Base-by-base conservation (phyloP, 768 basidiomycete genomes). In the Rhizopogon vesiculosus region DNA sequence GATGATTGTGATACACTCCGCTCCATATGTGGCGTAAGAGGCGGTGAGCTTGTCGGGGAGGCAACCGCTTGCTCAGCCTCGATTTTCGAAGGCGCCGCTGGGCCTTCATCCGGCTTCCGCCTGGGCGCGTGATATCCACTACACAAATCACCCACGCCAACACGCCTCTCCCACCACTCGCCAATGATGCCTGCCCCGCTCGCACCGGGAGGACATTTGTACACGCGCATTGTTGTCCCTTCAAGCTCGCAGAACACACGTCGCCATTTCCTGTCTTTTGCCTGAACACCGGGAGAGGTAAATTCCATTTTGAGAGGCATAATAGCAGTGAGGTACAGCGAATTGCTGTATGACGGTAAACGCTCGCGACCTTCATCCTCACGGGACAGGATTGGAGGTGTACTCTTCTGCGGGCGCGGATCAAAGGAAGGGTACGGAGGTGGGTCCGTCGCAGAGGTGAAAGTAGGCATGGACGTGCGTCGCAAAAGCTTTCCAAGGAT, bases 271-370 rank as follows among this genome's bases (percentile, higher is more conserved):
- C 97, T 77, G 67, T 98, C 95, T 66, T 78, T 82, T 7, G 95
- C 87, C 69, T 96, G 91, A 2, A 91, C 76, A 7, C 94, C 94
- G 0, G 94, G 93, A 10, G 79, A 71, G 4, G 72, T 75, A 66
- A 99, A 98, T 76, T 99, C 97, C 85, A 94, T 82, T 77, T 99
- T 99, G 45, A 91, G 83, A 1, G 89, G 88, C 75, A 99, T 81
- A 53, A 86, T 78, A 3, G 86, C 91, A 38, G 83, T 79, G 62
- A 98, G 82, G 64, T 91, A 86, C 16, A 98, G 81, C 15, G 77
- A 72, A 71, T 97, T 98, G 57, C 80, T 81, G 69, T 99, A 99
- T 5, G 68, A 42, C 0, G 97, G 97, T 1, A 99, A 78, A 40
- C 68, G 69, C 70, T 99, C 96, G 45, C 62, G 72, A 8, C 92